Evolutionary conservation across 257 asterid species (phyloP), one percentile per base, ranked within the genome.

Genomic region (Osmanthus fragrans): DNA sequence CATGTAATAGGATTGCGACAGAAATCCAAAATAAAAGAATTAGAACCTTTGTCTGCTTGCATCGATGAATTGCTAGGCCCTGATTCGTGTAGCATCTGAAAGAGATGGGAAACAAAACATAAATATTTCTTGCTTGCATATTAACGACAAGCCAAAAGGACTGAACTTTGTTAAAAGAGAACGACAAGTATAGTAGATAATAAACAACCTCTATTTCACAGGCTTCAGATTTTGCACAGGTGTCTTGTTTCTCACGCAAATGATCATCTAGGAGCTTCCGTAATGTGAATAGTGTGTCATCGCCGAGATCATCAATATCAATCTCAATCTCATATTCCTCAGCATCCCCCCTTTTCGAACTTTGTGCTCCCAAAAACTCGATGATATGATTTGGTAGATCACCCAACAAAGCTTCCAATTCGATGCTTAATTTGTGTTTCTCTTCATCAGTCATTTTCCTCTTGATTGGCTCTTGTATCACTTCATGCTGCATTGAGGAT

Each of bases 11-110:
- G 58, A 69, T 68, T 45, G 64, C 54, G 42, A 72, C 45, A 82
- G 12, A 71, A 49, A 70, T 70, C 29, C 60, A 80, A 80, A 64
- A n/a, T n/a, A 11, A 51, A 78, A 71, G 42, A 77, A 45, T 21
- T 85, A 78, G 85, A 82, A 94, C 99, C 99, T 94, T 86, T 92
- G 80, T 84, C 94, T 56, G 76, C 84, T 86, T 88, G 97, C 90
- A 89, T 81, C 36, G 99, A 92, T 56, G 97, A 94, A 86, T 88
- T 94, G 88, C 99, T 94, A 25, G 91, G 91, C 77, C 94, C 96
- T 21, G 94, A 89, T 73, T 87, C 98, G 83, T 90, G 88, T 68
- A 91, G 97, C 71, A 94, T 90, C 97, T 94, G 96, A 83, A 80
- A 85, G 75, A 84, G 66, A 78, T 71, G 75, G 73, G 5, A 15